phyloP scores from a whole-genome alignment of 768 basidiomycete species.

The Amanita pallidorosea region DNA sequence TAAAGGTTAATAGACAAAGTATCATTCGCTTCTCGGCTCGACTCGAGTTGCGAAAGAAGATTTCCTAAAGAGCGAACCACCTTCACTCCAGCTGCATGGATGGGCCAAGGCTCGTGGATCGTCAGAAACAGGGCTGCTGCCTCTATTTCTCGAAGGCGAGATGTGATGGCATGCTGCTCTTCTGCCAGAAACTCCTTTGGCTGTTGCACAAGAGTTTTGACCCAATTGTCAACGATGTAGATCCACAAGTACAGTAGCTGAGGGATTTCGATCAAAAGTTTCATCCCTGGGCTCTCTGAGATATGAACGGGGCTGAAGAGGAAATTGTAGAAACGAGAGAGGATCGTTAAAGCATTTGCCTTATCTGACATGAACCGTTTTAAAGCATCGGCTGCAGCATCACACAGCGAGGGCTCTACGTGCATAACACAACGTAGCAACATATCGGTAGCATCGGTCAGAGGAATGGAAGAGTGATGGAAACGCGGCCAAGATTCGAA shows the following conservation, averaged over 20 bases:
- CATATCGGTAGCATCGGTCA: slow-evolving; percentile 63
- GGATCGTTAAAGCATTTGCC: slow-evolving; percentile 40
- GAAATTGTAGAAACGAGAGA: slow-evolving; percentile 57
- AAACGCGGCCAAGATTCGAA: slow-evolving; percentile 83
- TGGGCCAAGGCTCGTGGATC: slow-evolving; percentile 37
- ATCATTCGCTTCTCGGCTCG: slow-evolving; percentile 16
- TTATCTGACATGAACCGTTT: slow-evolving; percentile 63
- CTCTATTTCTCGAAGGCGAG: slow-evolving; percentile 52
- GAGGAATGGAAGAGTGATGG: slow-evolving; percentile 42
- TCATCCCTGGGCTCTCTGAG: slow-evolving; percentile 50
- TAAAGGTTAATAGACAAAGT: slow-evolving; percentile 20
- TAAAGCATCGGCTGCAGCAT: slow-evolving; percentile 58
- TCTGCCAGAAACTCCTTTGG: slow-evolving; percentile 29
- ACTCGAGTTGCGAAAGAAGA: slow-evolving; percentile 33
- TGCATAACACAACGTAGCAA: slow-evolving; percentile 77
- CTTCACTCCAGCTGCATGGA: slow-evolving; percentile 53
- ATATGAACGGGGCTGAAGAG: slow-evolving; percentile 63
- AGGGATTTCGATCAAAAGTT: slow-evolving; percentile 55
- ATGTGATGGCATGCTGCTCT: slow-evolving; percentile 28
- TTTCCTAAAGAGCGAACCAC: slow-evolving; percentile 47
- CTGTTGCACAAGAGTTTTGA: slow-evolving; percentile 29
- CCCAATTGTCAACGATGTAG: slow-evolving; percentile 60
- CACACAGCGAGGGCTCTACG: slow-evolving; percentile 64
- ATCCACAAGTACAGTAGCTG: slow-evolving; percentile 68
- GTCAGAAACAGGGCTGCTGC: slow-evolving; percentile 70